These are phyloP conservation scores for Gossypium aridum DNA, from an alignment of 441 rosid genomes.

Conservation along the genomic window DNA sequence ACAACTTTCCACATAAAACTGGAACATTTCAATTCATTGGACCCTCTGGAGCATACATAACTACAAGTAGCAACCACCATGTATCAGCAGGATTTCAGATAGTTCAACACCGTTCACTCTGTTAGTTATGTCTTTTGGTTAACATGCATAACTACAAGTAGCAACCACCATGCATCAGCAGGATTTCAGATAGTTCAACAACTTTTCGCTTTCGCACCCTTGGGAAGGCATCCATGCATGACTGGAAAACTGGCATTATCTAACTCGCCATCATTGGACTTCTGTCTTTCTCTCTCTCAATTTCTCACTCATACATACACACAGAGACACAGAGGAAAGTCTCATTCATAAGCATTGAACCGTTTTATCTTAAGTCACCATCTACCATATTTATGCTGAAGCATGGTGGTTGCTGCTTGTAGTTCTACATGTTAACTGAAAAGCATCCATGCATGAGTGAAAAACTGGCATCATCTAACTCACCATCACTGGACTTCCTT, in stretches of 20 bases:
- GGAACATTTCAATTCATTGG: background rate
- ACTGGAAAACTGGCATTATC: background rate
- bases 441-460: background rate
- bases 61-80: background rate
- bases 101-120: background rate
- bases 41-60: background rate
- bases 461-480: too few species aligned
- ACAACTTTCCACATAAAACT: background rate
- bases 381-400: background rate
- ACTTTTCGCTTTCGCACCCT: background rate
- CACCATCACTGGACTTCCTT: too few species aligned
- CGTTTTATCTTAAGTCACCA: background rate
- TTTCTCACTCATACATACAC: background rate
- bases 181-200: background rate
- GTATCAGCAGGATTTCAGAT: background rate
- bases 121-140: background rate
- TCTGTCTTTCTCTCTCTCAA: background rate
- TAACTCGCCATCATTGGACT: background rate
- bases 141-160: background rate
- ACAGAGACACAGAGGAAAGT: background rate
- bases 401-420: background rate
- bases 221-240: background rate
- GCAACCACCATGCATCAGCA: background rate
- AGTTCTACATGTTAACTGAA: background rate
- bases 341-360: background rate